phyloP scores from a whole-genome alignment of 257 asterid genomes.

The Knoxia roxburghii region DNA sequence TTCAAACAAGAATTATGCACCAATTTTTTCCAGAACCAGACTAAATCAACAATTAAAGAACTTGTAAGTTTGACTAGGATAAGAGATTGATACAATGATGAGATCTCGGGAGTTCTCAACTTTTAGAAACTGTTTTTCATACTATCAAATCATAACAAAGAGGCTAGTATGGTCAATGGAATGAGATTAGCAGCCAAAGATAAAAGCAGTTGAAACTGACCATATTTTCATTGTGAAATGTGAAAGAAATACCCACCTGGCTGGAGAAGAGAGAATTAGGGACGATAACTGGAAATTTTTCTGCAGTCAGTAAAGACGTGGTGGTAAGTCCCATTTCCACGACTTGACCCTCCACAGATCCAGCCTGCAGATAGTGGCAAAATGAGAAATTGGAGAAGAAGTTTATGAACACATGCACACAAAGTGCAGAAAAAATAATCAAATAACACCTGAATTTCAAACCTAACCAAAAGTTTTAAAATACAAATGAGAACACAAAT shows the following conservation, averaged over 20 bases:
- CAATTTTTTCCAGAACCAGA: background rate
- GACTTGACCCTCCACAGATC: slow-evolving; percentile 94
- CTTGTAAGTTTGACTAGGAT: background rate
- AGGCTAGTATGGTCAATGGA: too few relatives aligned
- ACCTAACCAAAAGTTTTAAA: background rate
- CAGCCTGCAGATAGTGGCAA: slow-evolving; percentile 51
- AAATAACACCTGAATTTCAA: background rate
- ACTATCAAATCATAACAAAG: background rate
- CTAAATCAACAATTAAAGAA: background rate
- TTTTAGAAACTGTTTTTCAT: slow-evolving; percentile 1
- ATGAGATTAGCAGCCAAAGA: background rate
- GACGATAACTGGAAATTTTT: slow-evolving; percentile 76
- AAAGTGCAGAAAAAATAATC: background rate
- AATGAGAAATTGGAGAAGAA: background rate
- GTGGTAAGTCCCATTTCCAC: slow-evolving; percentile 85
- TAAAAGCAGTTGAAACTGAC: too few relatives aligned
- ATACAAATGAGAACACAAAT: background rate
- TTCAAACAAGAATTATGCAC: background rate
- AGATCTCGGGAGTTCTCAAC: background rate
- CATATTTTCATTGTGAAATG: too few relatives aligned
- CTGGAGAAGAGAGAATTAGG: slow-evolving; percentile 91
- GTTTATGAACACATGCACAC: background rate
- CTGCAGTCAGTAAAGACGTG: slow-evolving; percentile 78
- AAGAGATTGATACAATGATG: background rate
- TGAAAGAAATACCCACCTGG: slow-evolving; percentile 48